Conservation (phyloP, 2,329 filamentous ascomycete species). For the Colletotrichum tanaceti region DNA sequence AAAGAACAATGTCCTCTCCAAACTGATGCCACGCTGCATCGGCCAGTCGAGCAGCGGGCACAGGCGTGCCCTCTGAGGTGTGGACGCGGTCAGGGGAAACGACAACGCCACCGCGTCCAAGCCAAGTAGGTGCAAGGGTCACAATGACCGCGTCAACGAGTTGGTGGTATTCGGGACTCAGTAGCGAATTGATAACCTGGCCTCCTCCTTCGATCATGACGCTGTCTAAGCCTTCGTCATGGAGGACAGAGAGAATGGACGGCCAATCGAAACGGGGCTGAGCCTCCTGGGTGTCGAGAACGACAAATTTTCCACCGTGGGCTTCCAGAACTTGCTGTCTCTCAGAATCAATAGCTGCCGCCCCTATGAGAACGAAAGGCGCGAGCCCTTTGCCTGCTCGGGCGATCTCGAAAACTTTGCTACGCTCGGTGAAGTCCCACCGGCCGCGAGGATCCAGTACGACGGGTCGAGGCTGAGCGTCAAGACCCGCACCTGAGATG, state of each 20-base stretch:
- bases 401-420: slow-evolving; percentile 75
- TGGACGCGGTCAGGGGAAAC: slow-evolving; percentile 75
- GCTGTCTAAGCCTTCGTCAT: slow-evolving; percentile 72
- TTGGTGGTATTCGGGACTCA: slow-evolving; percentile 70
- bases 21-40: slow-evolving; percentile 80
- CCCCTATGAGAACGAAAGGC: slow-evolving; percentile 76
- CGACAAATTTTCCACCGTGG: slow-evolving; percentile 65
- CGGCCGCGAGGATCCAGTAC: slow-evolving; percentile 83
- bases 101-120: slow-evolving; percentile 84
- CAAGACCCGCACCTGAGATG: slow-evolving; percentile 67
- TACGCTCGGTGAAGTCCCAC: slow-evolving; percentile 71
- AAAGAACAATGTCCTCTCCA: slow-evolving; percentile 86
- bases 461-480: slow-evolving; percentile 79
- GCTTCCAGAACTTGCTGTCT: slow-evolving; percentile 57
- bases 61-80: slow-evolving; percentile 61
- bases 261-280: slow-evolving; percentile 69
- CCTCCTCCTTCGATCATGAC: slow-evolving; percentile 95
- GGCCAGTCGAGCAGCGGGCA: slow-evolving; percentile 72
- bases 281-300: slow-evolving; percentile 47
- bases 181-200: slow-evolving; percentile 81
- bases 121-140: slow-evolving; percentile 89
- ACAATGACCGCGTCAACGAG: slow-evolving; percentile 84
- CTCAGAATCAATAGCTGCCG: slow-evolving; percentile 51
- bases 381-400: slow-evolving; percentile 74
- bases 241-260: slow-evolving; percentile 70